These are phyloP conservation scores for Radiomyces spectabilis DNA, from an alignment of 192 early-diverging fungal genomes.

Conservation along the genomic window DNA sequence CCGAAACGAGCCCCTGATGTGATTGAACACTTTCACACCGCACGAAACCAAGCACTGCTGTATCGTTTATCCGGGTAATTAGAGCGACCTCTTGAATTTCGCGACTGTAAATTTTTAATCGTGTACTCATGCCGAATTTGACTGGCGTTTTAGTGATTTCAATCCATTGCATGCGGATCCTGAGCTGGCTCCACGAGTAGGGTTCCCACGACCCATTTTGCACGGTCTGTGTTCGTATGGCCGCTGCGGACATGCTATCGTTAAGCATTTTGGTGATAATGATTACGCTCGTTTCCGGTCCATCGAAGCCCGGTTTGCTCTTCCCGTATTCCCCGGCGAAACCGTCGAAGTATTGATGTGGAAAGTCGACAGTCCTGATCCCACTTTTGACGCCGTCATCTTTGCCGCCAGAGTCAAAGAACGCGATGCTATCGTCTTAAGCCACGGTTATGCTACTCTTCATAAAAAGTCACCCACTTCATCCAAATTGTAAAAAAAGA, in stretches of 20 bases:
- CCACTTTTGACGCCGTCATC: slow-evolving; percentile 41
- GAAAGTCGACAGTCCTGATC: slow-evolving; percentile 41
- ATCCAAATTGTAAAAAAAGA: slow-evolving; percentile 4
- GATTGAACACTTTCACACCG: slow-evolving; percentile 34
- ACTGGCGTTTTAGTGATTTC: slow-evolving; percentile 71
- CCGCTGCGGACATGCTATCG: slow-evolving; percentile 46
- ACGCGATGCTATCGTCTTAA: slow-evolving; percentile 51
- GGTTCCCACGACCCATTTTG: slow-evolving; percentile 65
- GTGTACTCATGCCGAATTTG: too few relatives aligned
- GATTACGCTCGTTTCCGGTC: slow-evolving; percentile 49
- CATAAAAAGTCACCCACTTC: slow-evolving; percentile 1
- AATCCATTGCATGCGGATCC: slow-evolving; percentile 74
- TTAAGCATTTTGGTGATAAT: slow-evolving; percentile 45
- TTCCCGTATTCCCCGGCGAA: slow-evolving; percentile 68
- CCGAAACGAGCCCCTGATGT: slow-evolving; percentile 58
- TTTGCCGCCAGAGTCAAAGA: slow-evolving; percentile 54
- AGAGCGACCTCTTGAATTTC: background rate
- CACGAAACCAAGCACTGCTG: slow-evolving; percentile 51
- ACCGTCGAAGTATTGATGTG: slow-evolving; percentile 63
- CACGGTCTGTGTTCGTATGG: slow-evolving; percentile 67
- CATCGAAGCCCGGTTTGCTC: slow-evolving; percentile 60
- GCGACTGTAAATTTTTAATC: background rate
- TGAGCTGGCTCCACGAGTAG: slow-evolving; percentile 52
- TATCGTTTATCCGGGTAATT: slow-evolving; percentile 66
- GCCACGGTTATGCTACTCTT: slow-evolving; percentile 46